Evolutionary conservation across 2,329 filamentous ascomycete genomes (phyloP).

Genomic region (Fusarium xyrophilum): DNA sequence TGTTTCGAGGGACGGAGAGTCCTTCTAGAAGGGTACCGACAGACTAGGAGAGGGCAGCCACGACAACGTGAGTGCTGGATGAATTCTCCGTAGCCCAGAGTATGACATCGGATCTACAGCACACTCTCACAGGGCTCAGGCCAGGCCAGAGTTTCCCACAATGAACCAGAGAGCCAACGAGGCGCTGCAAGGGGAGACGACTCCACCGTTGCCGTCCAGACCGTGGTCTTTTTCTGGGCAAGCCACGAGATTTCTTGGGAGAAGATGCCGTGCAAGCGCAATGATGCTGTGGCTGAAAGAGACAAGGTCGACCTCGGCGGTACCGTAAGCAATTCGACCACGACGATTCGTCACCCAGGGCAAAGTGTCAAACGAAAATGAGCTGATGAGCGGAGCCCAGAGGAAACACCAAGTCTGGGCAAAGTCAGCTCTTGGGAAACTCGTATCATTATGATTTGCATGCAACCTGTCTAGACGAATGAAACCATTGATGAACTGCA

Average conservation of each 20-base stretch:
- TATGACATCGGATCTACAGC: neutral
- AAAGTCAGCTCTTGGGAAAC: neutral
- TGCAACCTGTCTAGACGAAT: constrained; percentile 13
- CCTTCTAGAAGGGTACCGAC: constrained; percentile 27
- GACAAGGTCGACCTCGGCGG: constrained; percentile 11
- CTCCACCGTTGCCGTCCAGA: constrained; percentile 2
- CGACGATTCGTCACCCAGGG: neutral
- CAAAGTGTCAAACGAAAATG: neutral
- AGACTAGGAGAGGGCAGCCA: constrained; percentile 12
- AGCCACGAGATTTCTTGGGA: constrained; percentile 24
- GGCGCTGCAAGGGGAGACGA: constrained; percentile 31
- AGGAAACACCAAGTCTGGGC: neutral
- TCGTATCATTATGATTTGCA: constrained; percentile 23
- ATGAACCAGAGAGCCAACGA: neutral
- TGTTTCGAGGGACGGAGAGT: constrained; percentile 23
- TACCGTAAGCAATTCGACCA: constrained; percentile 19
- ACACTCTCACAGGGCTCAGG: neutral
- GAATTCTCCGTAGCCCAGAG: constrained; percentile 24
- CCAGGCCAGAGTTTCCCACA: neutral
- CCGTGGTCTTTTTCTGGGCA: constrained; percentile 21
- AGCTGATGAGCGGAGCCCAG: constrained; percentile 21
- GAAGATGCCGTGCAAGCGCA: constrained; percentile 3
- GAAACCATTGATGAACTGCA: constrained; percentile 12
- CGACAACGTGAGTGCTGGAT: neutral
- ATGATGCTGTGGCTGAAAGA: constrained; percentile 27